A percentile compares a stretch with the other conserved stretches of the same genome.
Evolutionary conservation across 2,329 filamentous ascomycete genomes (phyloP).

Genomic region (Aureobasidium sp.): DNA sequence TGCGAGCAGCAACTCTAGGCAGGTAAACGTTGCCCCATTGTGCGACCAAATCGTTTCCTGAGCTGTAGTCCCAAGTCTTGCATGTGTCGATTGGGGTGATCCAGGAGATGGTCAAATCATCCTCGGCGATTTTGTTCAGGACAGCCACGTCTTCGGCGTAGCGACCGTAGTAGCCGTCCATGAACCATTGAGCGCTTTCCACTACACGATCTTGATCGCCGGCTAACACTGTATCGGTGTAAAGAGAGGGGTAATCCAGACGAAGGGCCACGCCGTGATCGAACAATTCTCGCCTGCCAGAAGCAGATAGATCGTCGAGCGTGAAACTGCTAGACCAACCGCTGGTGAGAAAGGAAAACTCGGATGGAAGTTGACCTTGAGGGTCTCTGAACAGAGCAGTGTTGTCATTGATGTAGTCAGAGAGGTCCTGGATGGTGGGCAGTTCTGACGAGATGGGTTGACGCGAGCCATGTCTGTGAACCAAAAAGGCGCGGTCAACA

Average conservation of each 20-base stretch:
- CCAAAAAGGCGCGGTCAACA: slow-evolving; percentile 12
- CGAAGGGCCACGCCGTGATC: slow-evolving; percentile 12
- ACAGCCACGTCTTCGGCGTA: not conserved
- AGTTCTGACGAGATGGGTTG: slow-evolving; percentile 13
- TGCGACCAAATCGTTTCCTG: slow-evolving; percentile 10
- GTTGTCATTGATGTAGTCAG: slow-evolving; percentile 15
- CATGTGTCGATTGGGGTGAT: slow-evolving; percentile 12
- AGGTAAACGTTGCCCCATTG: slow-evolving; percentile 13
- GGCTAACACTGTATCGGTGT: slow-evolving; percentile 10
- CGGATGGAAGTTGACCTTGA: not conserved
- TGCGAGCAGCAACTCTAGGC: slow-evolving; percentile 3
- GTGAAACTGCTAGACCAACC: slow-evolving; percentile 14
- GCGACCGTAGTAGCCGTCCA: slow-evolving; percentile 12
- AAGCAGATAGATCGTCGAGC: slow-evolving; percentile 9
- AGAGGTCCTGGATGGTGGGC: slow-evolving; percentile 8
- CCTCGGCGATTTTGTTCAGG: slow-evolving; percentile 10
- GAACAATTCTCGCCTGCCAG: slow-evolving; percentile 10
- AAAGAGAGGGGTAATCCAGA: slow-evolving; percentile 11
- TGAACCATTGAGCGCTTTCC: slow-evolving; percentile 13
- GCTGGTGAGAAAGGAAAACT: slow-evolving; percentile 8
- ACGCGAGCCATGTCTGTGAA: slow-evolving; percentile 13
- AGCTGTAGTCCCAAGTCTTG: slow-evolving; percentile 14
- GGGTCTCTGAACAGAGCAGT: slow-evolving; percentile 12
- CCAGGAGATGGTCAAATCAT: slow-evolving; percentile 13
- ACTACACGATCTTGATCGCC: slow-evolving; percentile 15